A percentile compares a stretch with the other conserved stretches of the same genome.
Conservation (phyloP, 192 early-diverging fungal species). For the Backusella tarrabulga region DNA sequence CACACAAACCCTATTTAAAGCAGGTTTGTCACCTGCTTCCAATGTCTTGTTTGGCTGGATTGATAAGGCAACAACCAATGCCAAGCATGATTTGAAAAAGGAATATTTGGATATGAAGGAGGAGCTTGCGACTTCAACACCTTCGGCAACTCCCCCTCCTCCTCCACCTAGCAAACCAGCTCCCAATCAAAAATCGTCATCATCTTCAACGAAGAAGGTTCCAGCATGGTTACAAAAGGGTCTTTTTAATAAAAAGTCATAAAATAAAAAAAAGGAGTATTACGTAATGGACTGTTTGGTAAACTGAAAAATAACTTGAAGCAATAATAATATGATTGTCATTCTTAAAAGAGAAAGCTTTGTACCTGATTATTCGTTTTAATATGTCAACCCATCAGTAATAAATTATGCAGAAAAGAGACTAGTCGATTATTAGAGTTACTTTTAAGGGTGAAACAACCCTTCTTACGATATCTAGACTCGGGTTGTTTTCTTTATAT, state of each 20-base stretch:
- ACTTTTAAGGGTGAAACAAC: too few relatives aligned
- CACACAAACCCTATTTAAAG: constrained; percentile 44
- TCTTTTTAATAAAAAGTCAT: constrained; percentile 27
- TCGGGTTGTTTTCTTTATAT: too few relatives aligned
- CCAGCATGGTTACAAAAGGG: constrained; percentile 34
- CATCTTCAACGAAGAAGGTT: neutral
- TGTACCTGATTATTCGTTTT: too few relatives aligned
- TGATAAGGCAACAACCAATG: constrained; percentile 16
- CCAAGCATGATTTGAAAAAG: neutral
- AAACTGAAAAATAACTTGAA: too few relatives aligned
- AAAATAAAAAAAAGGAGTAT: neutral
- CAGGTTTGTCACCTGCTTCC: constrained; percentile 53
- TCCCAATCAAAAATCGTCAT: neutral
- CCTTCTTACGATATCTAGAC: too few relatives aligned
- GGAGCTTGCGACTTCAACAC: neutral
- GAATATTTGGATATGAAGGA: constrained; percentile 19
- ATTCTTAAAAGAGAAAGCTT: too few relatives aligned
- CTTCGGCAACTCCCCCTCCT: neutral
- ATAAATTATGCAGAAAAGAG: too few relatives aligned
- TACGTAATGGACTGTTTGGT: neutral
- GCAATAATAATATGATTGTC: too few relatives aligned
- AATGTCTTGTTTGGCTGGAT: constrained; percentile 52
- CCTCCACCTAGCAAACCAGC: neutral
- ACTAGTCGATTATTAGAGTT: too few relatives aligned
- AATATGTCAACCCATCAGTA: too few relatives aligned